Evolutionary conservation across 2,329 filamentous ascomycete genomes (phyloP).

Genomic region (Clonostachys rhizophaga): DNA sequence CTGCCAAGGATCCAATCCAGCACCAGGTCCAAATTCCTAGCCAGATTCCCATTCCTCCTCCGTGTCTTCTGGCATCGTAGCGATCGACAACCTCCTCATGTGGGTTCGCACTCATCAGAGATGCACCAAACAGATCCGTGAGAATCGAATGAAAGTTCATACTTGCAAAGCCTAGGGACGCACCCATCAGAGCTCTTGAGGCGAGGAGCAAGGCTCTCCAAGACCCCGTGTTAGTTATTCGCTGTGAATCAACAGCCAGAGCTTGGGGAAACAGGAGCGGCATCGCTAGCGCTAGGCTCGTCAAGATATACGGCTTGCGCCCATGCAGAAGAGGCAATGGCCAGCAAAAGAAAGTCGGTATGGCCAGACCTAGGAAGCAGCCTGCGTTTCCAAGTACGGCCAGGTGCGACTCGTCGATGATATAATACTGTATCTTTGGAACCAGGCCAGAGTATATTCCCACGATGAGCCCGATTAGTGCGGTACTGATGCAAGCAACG

Average conservation of each 20-base stretch:
- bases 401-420: slow-evolving; percentile 64
- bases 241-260: slow-evolving; percentile 51
- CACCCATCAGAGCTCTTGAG: slow-evolving; percentile 61
- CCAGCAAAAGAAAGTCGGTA: slow-evolving; percentile 69
- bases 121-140: slow-evolving; percentile 72
- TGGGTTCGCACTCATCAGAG: slow-evolving; percentile 66
- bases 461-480: slow-evolving; percentile 64
- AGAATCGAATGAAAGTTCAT: slow-evolving; percentile 72
- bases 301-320: slow-evolving; percentile 71
- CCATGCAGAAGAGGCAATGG: slow-evolving; percentile 71
- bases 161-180: slow-evolving; percentile 68
- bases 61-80: slow-evolving; percentile 67
- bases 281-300: slow-evolving; percentile 63
- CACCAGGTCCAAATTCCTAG: slow-evolving; percentile 75
- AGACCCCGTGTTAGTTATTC: slow-evolving; percentile 48
- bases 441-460: slow-evolving; percentile 77
- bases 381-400: slow-evolving; percentile 70
- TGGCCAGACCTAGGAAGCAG: slow-evolving; percentile 65
- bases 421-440: slow-evolving; percentile 73
- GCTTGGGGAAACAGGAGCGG: slow-evolving; percentile 75
- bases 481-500: slow-evolving; percentile 69
- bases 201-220: slow-evolving; percentile 60
- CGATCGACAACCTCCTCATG: slow-evolving; percentile 67
- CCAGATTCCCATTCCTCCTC: slow-evolving; percentile 78
- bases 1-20: slow-evolving; percentile 64